Evolutionary conservation across 2,329 filamentous ascomycete species (phyloP).

Genomic region (Botrytis squamosa): DNA sequence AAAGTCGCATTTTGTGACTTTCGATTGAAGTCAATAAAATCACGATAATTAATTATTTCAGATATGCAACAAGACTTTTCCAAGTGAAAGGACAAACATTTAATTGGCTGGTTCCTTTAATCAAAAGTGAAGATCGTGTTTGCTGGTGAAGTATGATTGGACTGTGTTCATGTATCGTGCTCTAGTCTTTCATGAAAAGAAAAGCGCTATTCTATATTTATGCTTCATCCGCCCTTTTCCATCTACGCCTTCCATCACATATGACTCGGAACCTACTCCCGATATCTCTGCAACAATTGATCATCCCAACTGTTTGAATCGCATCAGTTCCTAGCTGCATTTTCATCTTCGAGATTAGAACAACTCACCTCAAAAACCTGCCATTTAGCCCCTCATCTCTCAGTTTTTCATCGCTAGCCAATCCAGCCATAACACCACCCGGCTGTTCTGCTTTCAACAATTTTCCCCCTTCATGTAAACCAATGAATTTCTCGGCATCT

Average conservation of each 20-base stretch:
- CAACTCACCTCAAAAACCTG: constrained; percentile 65
- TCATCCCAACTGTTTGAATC: constrained; percentile 50
- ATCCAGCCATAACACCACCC: constrained; percentile 78
- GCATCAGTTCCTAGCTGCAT: constrained; percentile 33
- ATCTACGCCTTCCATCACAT: not conserved
- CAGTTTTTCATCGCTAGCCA: constrained; percentile 63
- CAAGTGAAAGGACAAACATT: not conserved
- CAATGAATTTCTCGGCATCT: constrained; percentile 63
- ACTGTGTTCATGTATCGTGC: not conserved
- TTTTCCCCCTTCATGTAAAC: constrained; percentile 66
- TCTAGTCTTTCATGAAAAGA: constrained; percentile 24
- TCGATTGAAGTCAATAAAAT: not conserved
- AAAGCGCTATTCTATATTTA: not conserved
- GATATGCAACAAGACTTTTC: constrained; percentile 11
- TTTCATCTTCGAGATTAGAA: not conserved
- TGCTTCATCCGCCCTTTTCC: not conserved
- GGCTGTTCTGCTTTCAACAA: constrained; percentile 81
- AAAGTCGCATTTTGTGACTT: not conserved
- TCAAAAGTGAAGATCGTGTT: constrained; percentile 2
- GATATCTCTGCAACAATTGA: constrained; percentile 54
- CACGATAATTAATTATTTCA: constrained; percentile 9
- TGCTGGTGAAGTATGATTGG: constrained; percentile 3
- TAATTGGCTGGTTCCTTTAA: constrained; percentile 4
- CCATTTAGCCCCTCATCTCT: constrained; percentile 70
- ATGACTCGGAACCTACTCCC: constrained; percentile 36